phyloP scores from a whole-genome alignment of 108 stramenopile species.

The Cyclotella baltica region DNA sequence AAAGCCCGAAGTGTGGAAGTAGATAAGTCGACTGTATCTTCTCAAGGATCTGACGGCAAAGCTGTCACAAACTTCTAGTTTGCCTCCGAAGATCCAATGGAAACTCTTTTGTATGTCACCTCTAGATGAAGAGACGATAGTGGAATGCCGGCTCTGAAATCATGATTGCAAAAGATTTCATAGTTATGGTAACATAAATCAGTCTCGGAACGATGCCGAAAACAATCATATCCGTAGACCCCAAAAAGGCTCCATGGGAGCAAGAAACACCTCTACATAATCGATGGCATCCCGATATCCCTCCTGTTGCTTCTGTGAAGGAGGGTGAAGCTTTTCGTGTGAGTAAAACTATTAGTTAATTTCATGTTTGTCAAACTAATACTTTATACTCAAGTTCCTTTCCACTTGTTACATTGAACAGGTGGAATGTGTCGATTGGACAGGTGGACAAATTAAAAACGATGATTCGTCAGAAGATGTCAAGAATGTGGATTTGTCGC shows the following conservation, averaged over 20 bases:
- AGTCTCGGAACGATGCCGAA: conserved; percentile 52
- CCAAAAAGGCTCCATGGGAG: conserved; percentile 65
- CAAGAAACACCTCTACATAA: conserved; percentile 73
- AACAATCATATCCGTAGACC: conserved; percentile 65
- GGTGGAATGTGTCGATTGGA: conserved; percentile 78
- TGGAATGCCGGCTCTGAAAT: too few relatives aligned
- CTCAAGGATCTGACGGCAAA: too few relatives aligned
- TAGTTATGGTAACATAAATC: neutral
- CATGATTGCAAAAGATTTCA: too few relatives aligned
- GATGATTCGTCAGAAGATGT: conserved; percentile 70
- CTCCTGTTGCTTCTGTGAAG: conserved; percentile 64
- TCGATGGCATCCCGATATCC: conserved; percentile 78
- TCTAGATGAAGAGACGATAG: too few relatives aligned
- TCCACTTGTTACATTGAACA: neutral
- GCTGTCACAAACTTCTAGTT: too few relatives aligned
- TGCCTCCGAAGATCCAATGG: too few relatives aligned
- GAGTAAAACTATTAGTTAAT: too few relatives aligned
- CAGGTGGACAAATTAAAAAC: conserved; percentile 75
- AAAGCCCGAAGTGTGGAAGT: too few relatives aligned
- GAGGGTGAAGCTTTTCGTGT: conserved; percentile 66
- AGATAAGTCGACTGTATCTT: too few relatives aligned
- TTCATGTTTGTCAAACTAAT: conserved; percentile 7
- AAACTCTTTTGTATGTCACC: too few relatives aligned
- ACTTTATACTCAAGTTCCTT: neutral
- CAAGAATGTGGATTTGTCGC: conserved; percentile 72